Percentiles rank a stretch among this genome's conserved stretches.
phyloP scores from a whole-genome alignment of 1,284 basidiomycete genomes.

The Fomes fomentarius region DNA sequence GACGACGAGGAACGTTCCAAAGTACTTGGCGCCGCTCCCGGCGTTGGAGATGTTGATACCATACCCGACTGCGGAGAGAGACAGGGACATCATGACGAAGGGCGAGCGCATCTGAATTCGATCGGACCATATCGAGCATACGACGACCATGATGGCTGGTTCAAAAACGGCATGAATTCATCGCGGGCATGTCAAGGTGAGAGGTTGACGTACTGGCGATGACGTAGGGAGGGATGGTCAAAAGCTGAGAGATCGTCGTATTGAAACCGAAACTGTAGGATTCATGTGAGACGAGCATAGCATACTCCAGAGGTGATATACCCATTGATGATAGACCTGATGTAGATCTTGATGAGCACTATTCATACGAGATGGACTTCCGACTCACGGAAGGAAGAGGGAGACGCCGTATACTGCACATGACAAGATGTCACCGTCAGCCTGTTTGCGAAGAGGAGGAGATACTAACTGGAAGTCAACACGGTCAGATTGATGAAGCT shows the following conservation, averaged over 20 bases:
- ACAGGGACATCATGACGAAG: slow-evolving; percentile 60
- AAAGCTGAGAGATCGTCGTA: slow-evolving; percentile 24
- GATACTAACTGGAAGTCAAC: slow-evolving; percentile 58
- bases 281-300: not conserved
- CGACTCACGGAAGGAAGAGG: slow-evolving; percentile 25
- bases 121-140: slow-evolving; percentile 64
- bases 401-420: slow-evolving; percentile 24
- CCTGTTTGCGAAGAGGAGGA: too few relatives aligned
- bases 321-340: slow-evolving; percentile 64
- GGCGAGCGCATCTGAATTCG: slow-evolving; percentile 56
- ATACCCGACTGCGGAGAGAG: slow-evolving; percentile 61
- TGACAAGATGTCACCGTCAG: too few relatives aligned
- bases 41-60: slow-evolving; percentile 64
- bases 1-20: slow-evolving; percentile 67
- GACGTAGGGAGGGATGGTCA: not conserved
- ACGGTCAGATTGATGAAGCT: slow-evolving; percentile 64
- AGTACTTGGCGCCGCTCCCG: slow-evolving; percentile 58
- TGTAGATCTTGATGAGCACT: too few relatives aligned
- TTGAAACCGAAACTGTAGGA: slow-evolving; percentile 55
- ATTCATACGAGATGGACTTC: too few relatives aligned
- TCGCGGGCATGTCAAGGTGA: too few relatives aligned
- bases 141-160: slow-evolving; percentile 56
- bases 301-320: not conserved
- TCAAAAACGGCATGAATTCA: too few relatives aligned
- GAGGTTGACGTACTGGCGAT: too few relatives aligned